phyloP scores from a whole-genome alignment of 2,329 filamentous ascomycete species.

The Beauveria caledonica region DNA sequence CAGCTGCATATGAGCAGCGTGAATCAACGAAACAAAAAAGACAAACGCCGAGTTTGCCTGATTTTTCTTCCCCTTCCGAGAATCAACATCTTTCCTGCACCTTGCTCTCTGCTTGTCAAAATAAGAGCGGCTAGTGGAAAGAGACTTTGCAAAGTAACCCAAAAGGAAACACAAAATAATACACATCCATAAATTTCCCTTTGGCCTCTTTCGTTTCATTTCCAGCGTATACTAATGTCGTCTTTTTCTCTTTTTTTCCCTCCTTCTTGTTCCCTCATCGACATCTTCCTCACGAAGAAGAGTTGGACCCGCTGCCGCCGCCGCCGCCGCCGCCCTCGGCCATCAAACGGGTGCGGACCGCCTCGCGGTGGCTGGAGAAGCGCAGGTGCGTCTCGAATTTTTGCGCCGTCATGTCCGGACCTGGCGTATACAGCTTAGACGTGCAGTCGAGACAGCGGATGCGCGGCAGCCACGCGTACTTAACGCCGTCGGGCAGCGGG shows the following conservation, averaged over 20 bases:
- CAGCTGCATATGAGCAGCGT: not conserved
- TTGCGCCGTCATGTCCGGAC: conserved; percentile 72
- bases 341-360: conserved; percentile 39
- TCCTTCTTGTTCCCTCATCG: not conserved
- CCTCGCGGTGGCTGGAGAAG: conserved; percentile 71
- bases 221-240: not conserved
- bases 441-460: conserved; percentile 91
- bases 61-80: not conserved
- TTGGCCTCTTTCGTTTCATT: not conserved
- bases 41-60: not conserved
- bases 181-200: not conserved
- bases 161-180: not conserved
- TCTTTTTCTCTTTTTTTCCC: not conserved
- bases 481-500: conserved; percentile 53
- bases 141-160: not conserved
- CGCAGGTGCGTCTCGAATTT: conserved; percentile 92
- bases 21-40: not conserved
- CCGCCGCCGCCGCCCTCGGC: conserved; percentile 15
- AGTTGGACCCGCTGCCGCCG: conserved; percentile 6
- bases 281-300: not conserved
- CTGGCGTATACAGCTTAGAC: conserved; percentile 87
- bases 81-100: not conserved
- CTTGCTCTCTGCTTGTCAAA: not conserved
- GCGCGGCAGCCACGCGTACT: conserved; percentile 76
- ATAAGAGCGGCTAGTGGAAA: not conserved